A percentile compares a stretch with the other conserved stretches of the same genome.
These are phyloP conservation scores for Chlorella sp. DNA, from an alignment of 139 green algal species.

Conservation along the genomic window DNA sequence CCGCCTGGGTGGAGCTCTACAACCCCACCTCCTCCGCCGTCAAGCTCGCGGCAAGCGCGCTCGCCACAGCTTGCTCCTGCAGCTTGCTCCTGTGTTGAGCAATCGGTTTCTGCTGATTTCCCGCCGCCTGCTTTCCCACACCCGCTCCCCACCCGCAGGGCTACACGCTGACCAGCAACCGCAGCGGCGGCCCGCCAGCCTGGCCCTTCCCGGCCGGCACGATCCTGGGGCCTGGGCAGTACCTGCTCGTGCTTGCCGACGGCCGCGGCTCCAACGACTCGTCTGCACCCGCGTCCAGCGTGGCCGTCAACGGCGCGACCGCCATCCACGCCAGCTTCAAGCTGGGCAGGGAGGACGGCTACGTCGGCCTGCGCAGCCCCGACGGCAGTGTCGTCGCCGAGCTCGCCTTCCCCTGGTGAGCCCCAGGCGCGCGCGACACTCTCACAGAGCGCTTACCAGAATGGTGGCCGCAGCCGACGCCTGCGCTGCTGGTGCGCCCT, in stretches of 20 bases:
- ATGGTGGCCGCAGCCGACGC: not conserved
- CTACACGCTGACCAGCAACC: conserved; percentile 11
- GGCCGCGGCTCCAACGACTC: conserved; percentile 3
- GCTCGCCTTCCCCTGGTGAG: conserved; percentile 34
- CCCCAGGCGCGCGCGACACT: not conserved
- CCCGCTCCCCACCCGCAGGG: conserved; percentile 1
- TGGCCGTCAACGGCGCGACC: too few species aligned
- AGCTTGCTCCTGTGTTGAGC: not conserved
- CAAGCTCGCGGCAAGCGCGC: conserved; percentile 18
- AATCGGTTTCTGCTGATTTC: not conserved
- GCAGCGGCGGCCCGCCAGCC: not conserved
- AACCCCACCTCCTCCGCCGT: conserved; percentile 24
- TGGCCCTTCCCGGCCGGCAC: conserved; percentile 24
- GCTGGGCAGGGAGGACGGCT: conserved; percentile 26
- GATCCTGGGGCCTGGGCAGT: conserved; percentile 8
- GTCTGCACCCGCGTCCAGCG: not conserved
- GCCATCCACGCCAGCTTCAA: conserved; percentile 36
- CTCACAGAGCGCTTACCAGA: not conserved
- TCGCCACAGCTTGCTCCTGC: not conserved
- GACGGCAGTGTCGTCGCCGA: conserved; percentile 7
- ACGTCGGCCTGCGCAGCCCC: conserved; percentile 28
- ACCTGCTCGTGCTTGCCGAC: not conserved
- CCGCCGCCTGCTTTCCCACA: not conserved
- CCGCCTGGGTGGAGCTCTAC: conserved; percentile 45
- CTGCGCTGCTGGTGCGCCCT: not conserved